Percentiles rank a stretch among this genome's conserved stretches.
These are phyloP conservation scores for Cryomyces minteri DNA, from an alignment of 495 filamentous ascomycete genomes.

Conservation along the genomic window DNA sequence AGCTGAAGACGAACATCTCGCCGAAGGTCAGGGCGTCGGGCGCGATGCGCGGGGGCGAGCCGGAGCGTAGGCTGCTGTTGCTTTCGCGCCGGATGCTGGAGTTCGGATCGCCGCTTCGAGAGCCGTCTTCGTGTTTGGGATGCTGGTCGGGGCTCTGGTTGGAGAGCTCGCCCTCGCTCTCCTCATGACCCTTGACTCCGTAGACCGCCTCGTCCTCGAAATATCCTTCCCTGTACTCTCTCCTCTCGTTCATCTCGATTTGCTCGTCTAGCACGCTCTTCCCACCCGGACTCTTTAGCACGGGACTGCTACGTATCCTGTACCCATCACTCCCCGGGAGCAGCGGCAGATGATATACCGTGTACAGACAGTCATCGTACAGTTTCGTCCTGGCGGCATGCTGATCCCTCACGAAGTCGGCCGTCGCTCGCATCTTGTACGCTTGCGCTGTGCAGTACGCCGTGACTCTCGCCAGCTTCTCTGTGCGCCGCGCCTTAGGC, in stretches of 20 bases:
- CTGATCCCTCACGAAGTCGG: conserved; percentile 69
- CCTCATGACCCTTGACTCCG: conserved; percentile 9
- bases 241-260: conserved; percentile 81
- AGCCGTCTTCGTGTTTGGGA: not conserved
- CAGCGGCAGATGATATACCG: conserved; percentile 82
- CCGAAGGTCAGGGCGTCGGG: conserved; percentile 52
- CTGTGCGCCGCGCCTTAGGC: conserved; percentile 70
- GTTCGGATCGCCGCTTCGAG: not conserved
- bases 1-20: conserved; percentile 96
- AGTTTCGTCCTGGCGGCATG: conserved; percentile 93
- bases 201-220: conserved; percentile 33
- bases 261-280: conserved; percentile 87
- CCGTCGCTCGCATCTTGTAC: conserved; percentile 70
- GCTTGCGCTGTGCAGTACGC: conserved; percentile 94
- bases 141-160: not conserved
- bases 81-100: not conserved
- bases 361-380: conserved; percentile 98
- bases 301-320: conserved; percentile 70
- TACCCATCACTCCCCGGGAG: conserved; percentile 74
- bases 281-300: conserved; percentile 80
- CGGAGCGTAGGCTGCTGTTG: not conserved
- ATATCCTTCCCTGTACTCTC: conserved; percentile 83
- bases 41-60: conserved; percentile 3
- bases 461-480: conserved; percentile 77
- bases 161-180: conserved; percentile 20